These are phyloP conservation scores for Aspergillus sclerotioniger DNA, from an alignment of 495 filamentous ascomycete genomes.

Conservation along the genomic window DNA sequence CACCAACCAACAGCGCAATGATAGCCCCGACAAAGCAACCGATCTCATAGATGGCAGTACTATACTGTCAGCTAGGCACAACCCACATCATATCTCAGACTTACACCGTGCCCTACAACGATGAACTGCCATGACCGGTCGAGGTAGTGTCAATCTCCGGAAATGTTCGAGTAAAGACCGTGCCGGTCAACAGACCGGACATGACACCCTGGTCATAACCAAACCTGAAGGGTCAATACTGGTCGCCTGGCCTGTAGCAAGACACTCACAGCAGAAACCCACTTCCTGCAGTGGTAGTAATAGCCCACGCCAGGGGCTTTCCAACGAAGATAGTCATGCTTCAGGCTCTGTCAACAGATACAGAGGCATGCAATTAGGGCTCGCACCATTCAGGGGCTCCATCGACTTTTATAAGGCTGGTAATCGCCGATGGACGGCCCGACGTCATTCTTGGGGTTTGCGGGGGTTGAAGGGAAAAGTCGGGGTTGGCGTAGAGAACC, in stretches of 20 bases:
- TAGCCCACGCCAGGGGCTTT: slow-evolving; percentile 27
- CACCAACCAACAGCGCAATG: slow-evolving; percentile 47
- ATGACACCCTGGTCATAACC: slow-evolving; percentile 48
- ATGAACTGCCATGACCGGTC: slow-evolving; percentile 31
- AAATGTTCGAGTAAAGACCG: slow-evolving; percentile 31
- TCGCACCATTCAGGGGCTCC: background rate
- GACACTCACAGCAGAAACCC: slow-evolving; percentile 38
- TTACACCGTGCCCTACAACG: slow-evolving; percentile 37
- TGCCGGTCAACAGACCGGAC: slow-evolving; percentile 35
- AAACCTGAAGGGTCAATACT: slow-evolving; percentile 24
- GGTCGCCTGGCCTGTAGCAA: background rate
- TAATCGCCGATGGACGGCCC: no score
- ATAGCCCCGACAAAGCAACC: slow-evolving; percentile 61
- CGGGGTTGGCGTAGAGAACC: no score
- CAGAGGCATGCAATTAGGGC: background rate
- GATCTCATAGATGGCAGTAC: slow-evolving; percentile 40
- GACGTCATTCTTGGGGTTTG: no score
- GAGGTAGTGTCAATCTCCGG: slow-evolving; percentile 36
- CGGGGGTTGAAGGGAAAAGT: no score
- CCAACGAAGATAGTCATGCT: slow-evolving; percentile 31
- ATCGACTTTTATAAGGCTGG: background rate
- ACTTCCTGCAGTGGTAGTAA: slow-evolving; percentile 40
- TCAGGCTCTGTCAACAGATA: background rate
- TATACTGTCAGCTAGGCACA: slow-evolving; percentile 9
- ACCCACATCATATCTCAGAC: background rate